Percentiles rank a stretch among this genome's conserved stretches.
Evolutionary conservation across 1,284 basidiomycete genomes (phyloP).

Genomic region (Erythrobasidium hasegawianum): DNA sequence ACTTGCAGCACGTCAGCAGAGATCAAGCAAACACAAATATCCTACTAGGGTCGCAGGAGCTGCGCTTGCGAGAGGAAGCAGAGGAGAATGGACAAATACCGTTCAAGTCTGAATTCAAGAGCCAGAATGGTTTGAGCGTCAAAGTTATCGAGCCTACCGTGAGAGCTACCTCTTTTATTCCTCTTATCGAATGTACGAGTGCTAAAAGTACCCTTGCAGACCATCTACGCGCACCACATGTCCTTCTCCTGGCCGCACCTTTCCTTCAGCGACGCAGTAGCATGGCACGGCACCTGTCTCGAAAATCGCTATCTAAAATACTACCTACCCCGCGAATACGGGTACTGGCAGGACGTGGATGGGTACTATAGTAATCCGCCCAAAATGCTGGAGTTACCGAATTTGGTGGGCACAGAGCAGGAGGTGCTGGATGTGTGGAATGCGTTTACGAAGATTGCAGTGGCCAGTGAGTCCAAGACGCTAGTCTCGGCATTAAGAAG

Average conservation of each 20-base stretch:
- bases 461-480: conserved; percentile 18
- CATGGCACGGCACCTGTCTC: conserved; percentile 32
- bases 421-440: conserved; percentile 15
- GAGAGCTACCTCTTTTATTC: neutral
- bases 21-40: conserved; percentile 35
- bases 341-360: conserved; percentile 42
- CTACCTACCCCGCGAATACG: conserved; percentile 24
- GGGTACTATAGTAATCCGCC: conserved; percentile 38
- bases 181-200: too few relatives aligned
- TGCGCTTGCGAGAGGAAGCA: conserved; percentile 6
- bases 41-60: conserved; percentile 8
- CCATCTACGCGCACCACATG: conserved; percentile 26
- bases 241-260: conserved; percentile 28
- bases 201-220: too few relatives aligned
- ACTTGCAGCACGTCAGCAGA: conserved; percentile 18
- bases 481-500: too few relatives aligned
- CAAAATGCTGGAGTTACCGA: conserved; percentile 13
- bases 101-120: conserved; percentile 4
- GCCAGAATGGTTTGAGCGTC: conserved; percentile 17
- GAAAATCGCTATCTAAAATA: conserved; percentile 18
- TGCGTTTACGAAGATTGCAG: conserved; percentile 14
- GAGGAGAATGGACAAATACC: neutral
- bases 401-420: conserved; percentile 12
- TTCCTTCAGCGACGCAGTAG: conserved; percentile 6
- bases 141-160: conserved; percentile 18